Evolutionary conservation across 1,284 basidiomycete species (phyloP).

Genomic region (Pseudozyma thailandica): DNA sequence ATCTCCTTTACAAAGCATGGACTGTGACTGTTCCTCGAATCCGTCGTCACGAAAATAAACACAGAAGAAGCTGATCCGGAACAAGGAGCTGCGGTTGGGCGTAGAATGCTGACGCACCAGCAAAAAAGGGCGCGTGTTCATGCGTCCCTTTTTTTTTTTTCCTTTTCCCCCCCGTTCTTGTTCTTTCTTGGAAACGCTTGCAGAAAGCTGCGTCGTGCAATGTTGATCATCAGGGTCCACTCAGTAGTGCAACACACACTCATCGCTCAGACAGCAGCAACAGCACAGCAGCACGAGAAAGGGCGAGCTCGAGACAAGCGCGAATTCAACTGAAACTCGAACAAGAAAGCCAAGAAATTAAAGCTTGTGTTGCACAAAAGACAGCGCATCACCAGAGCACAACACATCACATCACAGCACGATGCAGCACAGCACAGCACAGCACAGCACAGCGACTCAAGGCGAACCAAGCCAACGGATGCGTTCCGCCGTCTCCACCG

Average conservation of each 20-base stretch:
- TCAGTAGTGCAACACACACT: neutral
- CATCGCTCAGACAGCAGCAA: too few relatives aligned
- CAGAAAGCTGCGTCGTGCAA: neutral
- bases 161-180: too few relatives aligned
- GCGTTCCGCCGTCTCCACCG: too few relatives aligned
- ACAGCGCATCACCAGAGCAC: neutral
- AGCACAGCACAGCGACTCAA: neutral
- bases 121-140: neutral
- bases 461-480: neutral
- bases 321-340: neutral
- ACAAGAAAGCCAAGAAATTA: neutral
- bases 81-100: neutral
- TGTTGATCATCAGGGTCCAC: slow-evolving; percentile 1
- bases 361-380: neutral
- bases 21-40: too few relatives aligned
- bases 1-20: too few relatives aligned
- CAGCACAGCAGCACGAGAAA: neutral
- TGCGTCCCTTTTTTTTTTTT: neutral
- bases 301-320: neutral
- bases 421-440: slow-evolving; percentile 1
- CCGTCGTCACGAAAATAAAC: neutral
- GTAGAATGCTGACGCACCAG: neutral
- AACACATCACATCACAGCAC: too few relatives aligned
- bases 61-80: neutral
- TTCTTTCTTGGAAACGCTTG: neutral